Base-by-base conservation (phyloP, 352 stramenopile species). In the Pythium plurisporium region DNA sequence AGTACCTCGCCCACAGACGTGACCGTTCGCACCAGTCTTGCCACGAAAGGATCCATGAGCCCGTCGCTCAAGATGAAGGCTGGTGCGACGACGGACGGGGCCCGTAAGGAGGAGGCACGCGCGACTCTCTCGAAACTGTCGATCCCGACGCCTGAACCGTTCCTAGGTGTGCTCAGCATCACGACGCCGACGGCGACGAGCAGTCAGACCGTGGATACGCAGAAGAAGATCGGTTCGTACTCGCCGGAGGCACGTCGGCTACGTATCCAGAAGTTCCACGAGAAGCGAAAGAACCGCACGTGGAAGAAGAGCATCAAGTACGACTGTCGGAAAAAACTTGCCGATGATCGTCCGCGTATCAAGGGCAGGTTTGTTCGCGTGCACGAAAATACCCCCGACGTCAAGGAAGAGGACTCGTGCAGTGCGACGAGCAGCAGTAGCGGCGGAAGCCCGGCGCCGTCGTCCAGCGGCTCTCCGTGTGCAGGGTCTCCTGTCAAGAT, bases 241-340 rank as follows among this genome's bases (percentile, higher is more conserved):
- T 96, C 93, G 23, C 91, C 94, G 7, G 84, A 96, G 33, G 93
- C 96, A 64, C 81, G 96, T 22, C 95, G 91, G 47, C 68, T 93
- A 29, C 89, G 94, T 15, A 96, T 99, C 67, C 91, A 96, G 44
- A 97, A 97, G 62, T 99, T 99, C 67, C 96, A 98, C 70, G 88
- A 96, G 55, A 98, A 98, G 75, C 82, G 96, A 53, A 97, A 96
- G 69, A 97, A 94, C 62, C 89, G 96, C 52, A 98, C 98, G 64
- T 99, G 95, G 95, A 94, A 97, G 68, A 99, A 99, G 69, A 96
- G 95, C 63, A 99, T 99, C 79, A 99, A 99, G 76, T 99, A 99
- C 72, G 95, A 99, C 72, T 99, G 96, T 71, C 79, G 96, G 40
- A 99, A 99, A 73, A 98, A 98, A 72, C 75, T 99, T 25, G 96